phyloP scores from a whole-genome alignment of 2,329 filamentous ascomycete genomes.

The Myriosclerotinia duriaeana region DNA sequence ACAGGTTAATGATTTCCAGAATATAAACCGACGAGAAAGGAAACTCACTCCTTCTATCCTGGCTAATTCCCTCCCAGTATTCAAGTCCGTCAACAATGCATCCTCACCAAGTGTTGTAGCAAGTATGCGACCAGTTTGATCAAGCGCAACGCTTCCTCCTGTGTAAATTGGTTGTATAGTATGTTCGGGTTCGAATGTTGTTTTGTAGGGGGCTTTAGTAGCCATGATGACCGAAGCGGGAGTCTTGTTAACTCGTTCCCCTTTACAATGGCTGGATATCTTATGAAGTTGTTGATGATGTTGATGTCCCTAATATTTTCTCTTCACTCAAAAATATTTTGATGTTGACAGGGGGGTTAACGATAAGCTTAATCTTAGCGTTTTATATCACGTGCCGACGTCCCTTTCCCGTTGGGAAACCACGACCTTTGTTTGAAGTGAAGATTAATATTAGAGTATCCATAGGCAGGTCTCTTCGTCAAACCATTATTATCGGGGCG shows the following conservation, averaged over 20 bases:
- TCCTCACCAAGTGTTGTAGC: slow-evolving; percentile 91
- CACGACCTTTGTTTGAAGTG: background rate
- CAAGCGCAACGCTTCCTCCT: slow-evolving; percentile 81
- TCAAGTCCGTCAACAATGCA: slow-evolving; percentile 80
- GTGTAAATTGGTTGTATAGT: slow-evolving; percentile 93
- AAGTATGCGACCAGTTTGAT: slow-evolving; percentile 76
- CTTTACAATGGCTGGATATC: background rate
- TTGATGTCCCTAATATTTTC: slow-evolving; percentile 1
- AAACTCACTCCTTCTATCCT: slow-evolving; percentile 70
- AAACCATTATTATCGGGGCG: background rate
- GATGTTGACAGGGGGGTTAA: slow-evolving; percentile 23
- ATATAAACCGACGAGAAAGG: slow-evolving; percentile 9
- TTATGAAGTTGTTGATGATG: slow-evolving; percentile 6
- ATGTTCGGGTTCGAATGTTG: slow-evolving; percentile 81
- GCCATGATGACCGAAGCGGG: slow-evolving; percentile 50
- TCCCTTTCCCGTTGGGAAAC: background rate
- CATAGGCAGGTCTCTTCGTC: background rate
- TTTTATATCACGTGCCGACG: slow-evolving; percentile 4
- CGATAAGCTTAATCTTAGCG: slow-evolving; percentile 35
- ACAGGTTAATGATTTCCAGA: slow-evolving; percentile 34
- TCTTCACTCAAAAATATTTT: slow-evolving; percentile 28
- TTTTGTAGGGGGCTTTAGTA: slow-evolving; percentile 67
- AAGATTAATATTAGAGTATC: no score
- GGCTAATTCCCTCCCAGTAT: slow-evolving; percentile 77
- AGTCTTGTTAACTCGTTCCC: background rate